These are phyloP conservation scores for Saccharomyces eubayanus DNA, from an alignment of 805 yeast genomes.

Conservation along the genomic window DNA sequence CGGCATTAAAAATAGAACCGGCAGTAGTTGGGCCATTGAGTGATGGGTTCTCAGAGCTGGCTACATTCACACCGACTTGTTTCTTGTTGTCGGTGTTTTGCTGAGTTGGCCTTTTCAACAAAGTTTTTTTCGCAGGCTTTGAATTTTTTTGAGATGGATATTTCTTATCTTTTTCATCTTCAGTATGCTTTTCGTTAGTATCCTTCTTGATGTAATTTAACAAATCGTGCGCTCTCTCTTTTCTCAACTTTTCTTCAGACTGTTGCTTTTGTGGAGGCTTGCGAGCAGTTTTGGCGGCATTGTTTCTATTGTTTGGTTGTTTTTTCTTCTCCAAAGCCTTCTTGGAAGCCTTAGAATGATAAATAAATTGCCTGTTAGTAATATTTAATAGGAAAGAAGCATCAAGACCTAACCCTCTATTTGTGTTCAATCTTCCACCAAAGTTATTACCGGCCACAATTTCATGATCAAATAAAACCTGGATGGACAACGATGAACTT, in stretches of 20 bases:
- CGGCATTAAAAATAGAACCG: constrained; percentile 29
- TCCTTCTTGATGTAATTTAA: constrained; percentile 38
- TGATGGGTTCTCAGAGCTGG: constrained; percentile 16
- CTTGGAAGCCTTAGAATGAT: constrained; percentile 59
- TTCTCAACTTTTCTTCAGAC: constrained; percentile 23
- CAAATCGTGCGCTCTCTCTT: constrained; percentile 36
- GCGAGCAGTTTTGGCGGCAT: constrained; percentile 4
- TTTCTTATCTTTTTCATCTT: neutral
- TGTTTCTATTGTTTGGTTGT: constrained; percentile 18
- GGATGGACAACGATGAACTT: constrained; percentile 47
- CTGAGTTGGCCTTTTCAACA: neutral
- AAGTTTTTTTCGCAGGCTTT: neutral
- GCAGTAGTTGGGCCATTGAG: constrained; percentile 20
- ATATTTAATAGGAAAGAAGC: constrained; percentile 75
- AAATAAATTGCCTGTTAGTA: constrained; percentile 64
- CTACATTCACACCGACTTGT: constrained; percentile 1
- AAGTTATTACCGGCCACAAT: constrained; percentile 75
- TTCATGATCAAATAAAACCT: constrained; percentile 76
- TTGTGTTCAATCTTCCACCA: constrained; percentile 66
- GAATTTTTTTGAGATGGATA: neutral
- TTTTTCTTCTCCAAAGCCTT: constrained; percentile 27
- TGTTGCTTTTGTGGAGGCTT: constrained; percentile 1
- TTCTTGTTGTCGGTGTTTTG: neutral
- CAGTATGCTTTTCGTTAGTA: constrained; percentile 6
- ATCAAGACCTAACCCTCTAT: constrained; percentile 78